Evolutionary conservation across 345 rosid species (phyloP), one percentile per base, ranked within the genome.

Genomic region (Hibiscus trionum): DNA sequence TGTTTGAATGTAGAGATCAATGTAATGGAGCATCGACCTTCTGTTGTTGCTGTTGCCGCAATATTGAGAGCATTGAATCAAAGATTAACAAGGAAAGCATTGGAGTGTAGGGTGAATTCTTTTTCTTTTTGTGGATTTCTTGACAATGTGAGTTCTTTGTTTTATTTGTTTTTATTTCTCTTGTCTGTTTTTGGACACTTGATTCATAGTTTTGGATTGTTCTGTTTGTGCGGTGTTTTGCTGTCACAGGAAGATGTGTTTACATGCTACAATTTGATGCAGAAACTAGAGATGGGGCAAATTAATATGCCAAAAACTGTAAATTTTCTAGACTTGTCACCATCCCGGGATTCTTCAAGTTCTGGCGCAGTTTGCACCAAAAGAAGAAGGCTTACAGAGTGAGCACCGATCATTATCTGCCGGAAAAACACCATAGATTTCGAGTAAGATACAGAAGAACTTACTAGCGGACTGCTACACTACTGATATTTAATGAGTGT

Each of bases 31-130:
- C 72, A 80, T 63, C 78, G 86, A 59, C 91, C 95, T 3, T 87
- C 95, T 24, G 73, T 65, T 9, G 65, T 87, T 60, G 95, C 88
- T 1, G 82, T 81, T 7, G 91, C 91, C 10, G 86, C 91, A 9
- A 70, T 82, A 29, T 72, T 86, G 65, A 77, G 78, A 42, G 83
- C 82, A 60, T 64, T 80, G 63, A 80, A 81, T 76, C 77, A 74
- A 27, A 73, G 70, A 33, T 60, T 82, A 53, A 79, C 86, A 60
- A 84, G 74, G 80, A 55, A 73, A n/a, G 74, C 57, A 66, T 59
- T 87, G 82, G 87, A 79, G 78, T 21, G 60, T 59, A 80, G 46
- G 58, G 21, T 87, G 69, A 72, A 77, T 71, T 63, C 82, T 71
- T 49, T 79, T 74, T 72, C 77, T 52, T 75, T 21, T 73, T 11